phyloP scores from a whole-genome alignment of 495 filamentous ascomycete species.

The Sporormia fimetaria region DNA sequence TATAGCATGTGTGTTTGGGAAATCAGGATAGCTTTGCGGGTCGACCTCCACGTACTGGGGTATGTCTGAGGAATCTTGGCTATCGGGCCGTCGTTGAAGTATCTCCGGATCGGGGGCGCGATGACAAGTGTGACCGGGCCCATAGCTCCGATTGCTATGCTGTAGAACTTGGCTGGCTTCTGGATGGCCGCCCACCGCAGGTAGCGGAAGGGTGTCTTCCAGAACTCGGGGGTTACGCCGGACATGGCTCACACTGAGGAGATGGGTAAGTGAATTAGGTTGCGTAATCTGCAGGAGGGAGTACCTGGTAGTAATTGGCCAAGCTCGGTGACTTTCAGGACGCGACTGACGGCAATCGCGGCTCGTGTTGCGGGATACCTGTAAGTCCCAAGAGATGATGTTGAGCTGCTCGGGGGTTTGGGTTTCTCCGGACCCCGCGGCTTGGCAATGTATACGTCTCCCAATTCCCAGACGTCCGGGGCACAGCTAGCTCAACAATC shows the following conservation, averaged over 20 bases:
- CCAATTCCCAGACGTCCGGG: too few relatives aligned
- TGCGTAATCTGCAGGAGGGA: too few relatives aligned
- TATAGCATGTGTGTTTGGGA: too few relatives aligned
- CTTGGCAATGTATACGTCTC: constrained; percentile 26
- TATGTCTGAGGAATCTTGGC: constrained; percentile 75
- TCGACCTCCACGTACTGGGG: constrained; percentile 69
- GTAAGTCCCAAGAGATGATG: not conserved
- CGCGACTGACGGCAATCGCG: too few relatives aligned
- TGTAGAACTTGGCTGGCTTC: constrained; percentile 81
- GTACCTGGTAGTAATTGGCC: too few relatives aligned
- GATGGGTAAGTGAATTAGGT: too few relatives aligned
- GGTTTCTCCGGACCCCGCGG: constrained; percentile 10
- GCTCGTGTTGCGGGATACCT: not conserved
- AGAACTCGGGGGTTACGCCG: constrained; percentile 56
- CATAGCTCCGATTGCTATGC: constrained; percentile 54
- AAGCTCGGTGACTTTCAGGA: too few relatives aligned
- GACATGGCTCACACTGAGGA: constrained; percentile 8
- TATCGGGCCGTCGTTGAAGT: constrained; percentile 58
- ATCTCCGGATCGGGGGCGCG: constrained; percentile 56
- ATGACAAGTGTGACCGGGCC: constrained; percentile 58
- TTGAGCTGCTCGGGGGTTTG: not conserved
- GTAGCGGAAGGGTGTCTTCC: constrained; percentile 67
- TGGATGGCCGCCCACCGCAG: constrained; percentile 74
- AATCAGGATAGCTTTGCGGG: too few relatives aligned
- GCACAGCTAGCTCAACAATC: not conserved